phyloP scores from a whole-genome alignment of 179 eudicot genomes.

The Beta corolliflora region DNA sequence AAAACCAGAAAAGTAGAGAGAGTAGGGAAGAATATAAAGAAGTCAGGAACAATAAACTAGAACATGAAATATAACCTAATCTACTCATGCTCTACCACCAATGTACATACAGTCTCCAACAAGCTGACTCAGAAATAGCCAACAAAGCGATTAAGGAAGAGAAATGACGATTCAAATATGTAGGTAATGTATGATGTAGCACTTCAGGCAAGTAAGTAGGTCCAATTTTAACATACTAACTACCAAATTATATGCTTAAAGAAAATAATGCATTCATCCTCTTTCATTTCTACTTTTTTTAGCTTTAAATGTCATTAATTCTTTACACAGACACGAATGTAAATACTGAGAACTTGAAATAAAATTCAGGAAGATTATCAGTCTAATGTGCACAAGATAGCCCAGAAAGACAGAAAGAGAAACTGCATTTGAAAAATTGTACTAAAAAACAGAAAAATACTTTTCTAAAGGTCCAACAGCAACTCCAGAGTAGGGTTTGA shows the following conservation, averaged over 20 bases:
- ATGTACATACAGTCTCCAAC: background rate
- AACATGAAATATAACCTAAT: background rate
- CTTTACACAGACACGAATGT: background rate
- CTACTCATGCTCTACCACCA: background rate
- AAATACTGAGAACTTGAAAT: background rate
- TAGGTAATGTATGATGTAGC: background rate
- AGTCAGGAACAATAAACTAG: background rate
- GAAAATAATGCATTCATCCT: background rate
- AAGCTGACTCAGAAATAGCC: background rate
- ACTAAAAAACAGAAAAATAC: background rate
- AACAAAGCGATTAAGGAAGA: background rate
- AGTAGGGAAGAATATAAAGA: background rate
- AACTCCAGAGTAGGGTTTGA: background rate
- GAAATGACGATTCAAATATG: too few species aligned
- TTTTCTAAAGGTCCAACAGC: constrained; percentile 3
- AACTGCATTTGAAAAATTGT: background rate
- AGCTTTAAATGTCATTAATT: background rate
- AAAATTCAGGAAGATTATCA: background rate
- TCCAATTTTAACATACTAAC: background rate
- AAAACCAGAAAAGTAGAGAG: background rate
- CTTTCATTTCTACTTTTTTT: background rate
- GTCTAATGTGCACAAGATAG: background rate
- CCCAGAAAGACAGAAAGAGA: background rate
- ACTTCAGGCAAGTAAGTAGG: constrained; percentile 6
- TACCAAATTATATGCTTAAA: background rate